Evolutionary conservation across 176 grass and related monocot species (phyloP), one percentile per base, ranked within the genome.

Genomic region (Rhynchospora pubera): DNA sequence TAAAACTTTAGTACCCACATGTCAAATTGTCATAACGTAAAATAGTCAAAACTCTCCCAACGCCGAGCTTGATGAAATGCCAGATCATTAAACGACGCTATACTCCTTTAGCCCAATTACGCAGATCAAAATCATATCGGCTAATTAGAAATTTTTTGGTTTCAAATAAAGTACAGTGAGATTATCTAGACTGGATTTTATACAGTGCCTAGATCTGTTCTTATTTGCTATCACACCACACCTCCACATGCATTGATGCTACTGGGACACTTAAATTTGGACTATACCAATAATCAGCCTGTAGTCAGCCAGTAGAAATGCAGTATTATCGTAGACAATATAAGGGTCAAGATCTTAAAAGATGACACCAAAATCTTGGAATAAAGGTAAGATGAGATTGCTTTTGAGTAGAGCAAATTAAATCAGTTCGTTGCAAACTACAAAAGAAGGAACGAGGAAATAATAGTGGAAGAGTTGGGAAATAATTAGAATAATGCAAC

Each of bases 401-500:
- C 14, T 76, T 76, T 76, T 76, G 23, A 76, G 72, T 76, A 56
- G 14, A 56, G 0, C 6, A 70, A 70, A n/a, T n/a, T n/a, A n/a
- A n/a, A 46, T 46, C 2, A n/a, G 42, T 70, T 45, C 66, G 39
- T 45, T n/a, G 66, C 22, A 15, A 73, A 50, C 18, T 23, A 16
- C 44, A 53, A 74, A 50, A 53, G 46, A n/a, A 52, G 46, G 22
- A 74, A 74, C 46, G 51, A 28, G 23, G 71, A 51, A 26, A 76
- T 73, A 15, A 76, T 73, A 51, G 48, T 73, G 69, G 24, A 64
- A 30, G 10, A 73, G 69, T 24, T 51, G 45, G n/a, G n/a, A 73
- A 51, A 73, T 73, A 51, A 73, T 73, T 73, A 46, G 46, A 51
- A 74, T 75, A 42, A 77, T 56, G 50, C 72, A 77, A n/a, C n/a